Conservation (phyloP, 176 grass and related monocot species). For the Cenchrus fungigraminus region DNA sequence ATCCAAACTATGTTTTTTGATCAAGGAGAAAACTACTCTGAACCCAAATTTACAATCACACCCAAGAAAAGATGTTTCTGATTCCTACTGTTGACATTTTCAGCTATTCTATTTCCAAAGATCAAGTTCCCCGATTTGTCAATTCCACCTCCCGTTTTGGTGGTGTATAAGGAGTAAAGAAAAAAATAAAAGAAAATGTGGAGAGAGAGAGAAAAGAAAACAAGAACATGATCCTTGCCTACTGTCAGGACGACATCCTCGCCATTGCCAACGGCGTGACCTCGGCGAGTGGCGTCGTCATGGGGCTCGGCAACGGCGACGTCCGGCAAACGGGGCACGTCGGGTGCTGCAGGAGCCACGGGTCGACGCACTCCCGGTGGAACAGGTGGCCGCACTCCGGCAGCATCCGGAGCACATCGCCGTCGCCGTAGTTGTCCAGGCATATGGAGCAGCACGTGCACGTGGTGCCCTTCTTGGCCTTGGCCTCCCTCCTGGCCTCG, state of each 20-base stretch:
- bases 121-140: not conserved
- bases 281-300: constrained; percentile 78
- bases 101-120: not conserved
- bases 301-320: constrained; percentile 80
- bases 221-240: constrained; percentile 7
- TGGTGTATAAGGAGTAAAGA: not conserved
- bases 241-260: constrained; percentile 34
- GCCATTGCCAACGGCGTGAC: constrained; percentile 56
- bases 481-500: constrained; percentile 47
- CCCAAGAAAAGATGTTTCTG: constrained; percentile 25
- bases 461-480: constrained; percentile 51
- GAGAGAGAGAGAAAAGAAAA: not conserved
- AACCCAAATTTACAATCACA: constrained; percentile 51
- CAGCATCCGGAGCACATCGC: constrained; percentile 77
- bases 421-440: constrained; percentile 77
- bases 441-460: constrained; percentile 88
- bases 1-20: constrained; percentile 5
- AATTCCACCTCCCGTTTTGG: constrained; percentile 1
- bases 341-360: constrained; percentile 73
- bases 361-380: constrained; percentile 81
- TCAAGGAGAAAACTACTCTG: not conserved
- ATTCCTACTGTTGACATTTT: constrained; percentile 32
- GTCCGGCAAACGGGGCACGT: constrained; percentile 96
- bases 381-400: constrained; percentile 90
- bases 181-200: constrained; percentile 29